Evolutionary conservation across 1,284 basidiomycete genomes (phyloP), one percentile per base, ranked within the genome.

Genomic region (Boletus semigastroideus): DNA sequence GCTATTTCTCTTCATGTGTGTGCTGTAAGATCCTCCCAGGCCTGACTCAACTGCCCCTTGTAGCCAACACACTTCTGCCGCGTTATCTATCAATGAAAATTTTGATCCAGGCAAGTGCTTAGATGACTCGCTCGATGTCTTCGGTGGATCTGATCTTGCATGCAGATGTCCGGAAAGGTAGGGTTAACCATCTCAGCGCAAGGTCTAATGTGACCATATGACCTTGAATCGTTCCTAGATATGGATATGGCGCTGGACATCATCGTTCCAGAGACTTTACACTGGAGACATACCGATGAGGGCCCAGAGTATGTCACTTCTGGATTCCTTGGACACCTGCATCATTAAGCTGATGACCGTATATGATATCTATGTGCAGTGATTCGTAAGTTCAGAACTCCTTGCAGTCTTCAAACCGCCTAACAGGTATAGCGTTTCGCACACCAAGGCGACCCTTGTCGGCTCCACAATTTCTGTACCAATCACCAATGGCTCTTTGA

Each of bases 61-160:
- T 63, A 94, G 92, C 63, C 84, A 95, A 69, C 94, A 97, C 69
- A 97, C 94, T 2, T 92, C 90, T 42, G 92, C 92, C 25, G 93
- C 89, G 1, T 72, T 97, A 61, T 94, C 90, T 1, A 76, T 96
- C 57, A 94, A 95, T 71, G 90, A 93, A 72, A 93, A 94, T 65
- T 90, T 71, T 62, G 92, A 94, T 61, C 64, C 59, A 66, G 69
- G 70, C 68, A 46, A 37, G 64, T 30, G 8, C 50, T 39, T 37
- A 43, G 34, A 53, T 17, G 14, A 22, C 17, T 36, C 12, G n/a
- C 27, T 22, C 25, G 25, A 25, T 25, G 14, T 45, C 36, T 38
- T 40, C 5, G 3, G 27, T 14, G 22, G 7, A 42, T 36, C 59
- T 64, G 27, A 63, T 9, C 36, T 31, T 46, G 52, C 17, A 57